Percentiles rank a stretch among this genome's conserved stretches.
Conservation (phyloP, 768 basidiomycete genomes). For the Tricholoma matsutake region DNA sequence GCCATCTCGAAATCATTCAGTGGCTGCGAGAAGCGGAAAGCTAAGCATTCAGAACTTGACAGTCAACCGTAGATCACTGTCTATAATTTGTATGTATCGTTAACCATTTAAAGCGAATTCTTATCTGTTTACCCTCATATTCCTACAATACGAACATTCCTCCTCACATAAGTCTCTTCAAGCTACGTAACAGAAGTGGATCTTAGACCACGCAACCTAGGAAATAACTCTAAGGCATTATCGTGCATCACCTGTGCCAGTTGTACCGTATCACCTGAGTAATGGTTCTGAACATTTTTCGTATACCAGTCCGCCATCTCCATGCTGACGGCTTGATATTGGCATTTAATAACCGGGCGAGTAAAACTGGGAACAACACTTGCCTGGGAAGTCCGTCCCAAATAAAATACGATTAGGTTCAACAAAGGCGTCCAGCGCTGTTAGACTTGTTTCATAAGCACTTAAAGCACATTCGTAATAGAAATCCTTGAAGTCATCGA, state of each 20-base stretch:
- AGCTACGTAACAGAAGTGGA: background rate
- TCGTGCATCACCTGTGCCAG: constrained; percentile 42
- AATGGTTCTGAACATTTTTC: constrained; percentile 47
- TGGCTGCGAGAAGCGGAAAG: constrained; percentile 48
- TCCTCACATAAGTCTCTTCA: background rate
- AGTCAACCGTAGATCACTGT: background rate
- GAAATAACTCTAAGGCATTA: constrained; percentile 56
- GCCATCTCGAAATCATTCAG: constrained; percentile 53
- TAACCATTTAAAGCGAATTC: background rate
- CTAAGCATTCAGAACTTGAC: background rate
- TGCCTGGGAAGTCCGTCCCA: constrained; percentile 79
- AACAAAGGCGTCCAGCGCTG: constrained; percentile 50
- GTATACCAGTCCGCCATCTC: constrained; percentile 63
- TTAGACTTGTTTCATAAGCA: constrained; percentile 50
- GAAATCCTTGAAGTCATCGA: constrained; percentile 66
- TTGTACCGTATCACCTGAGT: constrained; percentile 33
- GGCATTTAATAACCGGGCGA: background rate
- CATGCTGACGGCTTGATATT: constrained; percentile 49
- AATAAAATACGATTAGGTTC: constrained; percentile 54
- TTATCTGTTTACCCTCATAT: background rate
- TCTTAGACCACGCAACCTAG: constrained; percentile 19
- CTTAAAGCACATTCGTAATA: constrained; percentile 75
- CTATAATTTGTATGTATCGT: background rate
- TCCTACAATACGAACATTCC: no score
- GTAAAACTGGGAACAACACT: constrained; percentile 6